Evolutionary conservation across 345 rosid genomes (phyloP).

Genomic region (Kandelia obovata): DNA sequence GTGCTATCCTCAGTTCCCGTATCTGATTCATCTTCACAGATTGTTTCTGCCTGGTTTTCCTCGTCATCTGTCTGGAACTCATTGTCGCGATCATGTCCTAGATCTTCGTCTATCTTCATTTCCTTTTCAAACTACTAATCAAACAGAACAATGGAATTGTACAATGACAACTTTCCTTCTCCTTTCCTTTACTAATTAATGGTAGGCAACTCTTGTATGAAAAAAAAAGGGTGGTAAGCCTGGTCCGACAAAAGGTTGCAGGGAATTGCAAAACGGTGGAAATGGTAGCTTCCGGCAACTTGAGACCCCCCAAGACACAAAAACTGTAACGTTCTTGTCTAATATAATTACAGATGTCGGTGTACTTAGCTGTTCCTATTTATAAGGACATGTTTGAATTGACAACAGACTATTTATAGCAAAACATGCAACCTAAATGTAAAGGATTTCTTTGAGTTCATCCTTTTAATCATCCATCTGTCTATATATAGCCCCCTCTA

Average conservation of each 20-base stretch:
- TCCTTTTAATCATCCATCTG: too few species aligned
- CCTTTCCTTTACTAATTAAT: too few species aligned
- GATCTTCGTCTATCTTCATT: constrained; percentile 71
- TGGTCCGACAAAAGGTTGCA: not conserved
- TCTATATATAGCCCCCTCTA: too few species aligned
- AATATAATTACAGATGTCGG: constrained; percentile 2
- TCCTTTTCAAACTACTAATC: not conserved
- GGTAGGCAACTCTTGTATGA: too few species aligned
- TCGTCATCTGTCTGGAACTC: constrained; percentile 74
- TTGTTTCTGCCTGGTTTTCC: constrained; percentile 61
- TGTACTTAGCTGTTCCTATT: not conserved
- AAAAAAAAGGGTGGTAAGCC: too few species aligned
- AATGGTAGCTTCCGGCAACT: not conserved
- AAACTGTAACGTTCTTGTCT: not conserved
- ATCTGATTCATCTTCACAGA: constrained; percentile 28
- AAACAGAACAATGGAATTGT: not conserved
- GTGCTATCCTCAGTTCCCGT: constrained; percentile 32
- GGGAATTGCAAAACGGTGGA: not conserved
- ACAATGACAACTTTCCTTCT: not conserved
- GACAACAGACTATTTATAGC: constrained; percentile 1
- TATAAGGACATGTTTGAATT: too few species aligned
- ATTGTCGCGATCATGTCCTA: constrained; percentile 56
- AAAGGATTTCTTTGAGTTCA: too few species aligned
- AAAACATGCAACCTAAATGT: too few species aligned
- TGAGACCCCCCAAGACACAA: not conserved